Percentiles rank a stretch among this genome's conserved stretches.
Evolutionary conservation across 345 rosid genomes (phyloP).

Genomic region (Eucalyptus guilfoylei): DNA sequence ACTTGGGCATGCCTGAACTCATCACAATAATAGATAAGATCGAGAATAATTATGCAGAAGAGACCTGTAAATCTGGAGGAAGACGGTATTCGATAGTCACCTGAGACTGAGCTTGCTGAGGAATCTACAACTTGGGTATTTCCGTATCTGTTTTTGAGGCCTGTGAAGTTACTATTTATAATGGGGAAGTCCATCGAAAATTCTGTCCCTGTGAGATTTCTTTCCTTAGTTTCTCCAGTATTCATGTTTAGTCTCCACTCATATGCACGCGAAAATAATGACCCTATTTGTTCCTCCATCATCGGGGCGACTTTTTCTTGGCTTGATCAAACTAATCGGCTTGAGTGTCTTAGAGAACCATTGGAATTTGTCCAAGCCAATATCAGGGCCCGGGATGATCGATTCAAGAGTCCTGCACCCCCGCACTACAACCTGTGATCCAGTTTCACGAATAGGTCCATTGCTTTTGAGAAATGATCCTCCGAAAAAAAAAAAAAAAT

Average conservation of each 20-base stretch:
- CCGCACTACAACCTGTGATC: conserved; percentile 25
- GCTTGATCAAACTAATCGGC: not conserved
- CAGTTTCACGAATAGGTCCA: not conserved
- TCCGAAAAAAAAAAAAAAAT: not conserved
- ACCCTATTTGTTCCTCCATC: not conserved
- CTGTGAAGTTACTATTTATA: conserved; percentile 17
- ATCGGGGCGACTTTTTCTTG: not conserved
- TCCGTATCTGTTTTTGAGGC: conserved; percentile 18
- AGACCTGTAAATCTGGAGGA: not conserved
- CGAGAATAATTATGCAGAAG: not conserved
- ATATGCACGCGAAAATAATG: conserved; percentile 6
- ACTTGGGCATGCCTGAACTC: conserved; percentile 24
- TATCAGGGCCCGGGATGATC: conserved; percentile 24
- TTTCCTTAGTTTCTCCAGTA: conserved; percentile 15
- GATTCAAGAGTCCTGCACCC: conserved; percentile 26
- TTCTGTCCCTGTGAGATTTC: conserved; percentile 8
- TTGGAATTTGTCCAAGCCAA: conserved; percentile 9
- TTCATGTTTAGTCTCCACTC: conserved; percentile 30
- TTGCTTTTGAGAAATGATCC: not conserved
- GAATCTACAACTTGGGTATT: conserved; percentile 21
- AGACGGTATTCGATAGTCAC: not conserved
- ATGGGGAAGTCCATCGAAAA: conserved; percentile 32
- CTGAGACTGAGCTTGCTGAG: conserved; percentile 13
- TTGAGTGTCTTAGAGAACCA: conserved; percentile 21
- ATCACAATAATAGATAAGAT: not conserved